Conservation (phyloP, 805 yeast genomes). For the Candida dajiaensis region DNA sequence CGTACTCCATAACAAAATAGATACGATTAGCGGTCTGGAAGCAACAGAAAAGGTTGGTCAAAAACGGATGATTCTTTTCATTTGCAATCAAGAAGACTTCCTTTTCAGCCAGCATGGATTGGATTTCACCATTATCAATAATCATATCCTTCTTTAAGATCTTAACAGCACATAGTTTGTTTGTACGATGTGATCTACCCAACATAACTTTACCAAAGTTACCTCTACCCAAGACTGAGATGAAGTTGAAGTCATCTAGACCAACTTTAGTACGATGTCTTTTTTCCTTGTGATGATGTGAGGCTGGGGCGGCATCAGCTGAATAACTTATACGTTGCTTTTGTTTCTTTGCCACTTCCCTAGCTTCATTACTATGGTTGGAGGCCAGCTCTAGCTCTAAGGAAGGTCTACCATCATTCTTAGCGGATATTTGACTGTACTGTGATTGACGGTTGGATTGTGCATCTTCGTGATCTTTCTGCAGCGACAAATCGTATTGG, state of each 20-base stretch:
- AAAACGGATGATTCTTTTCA: constrained; percentile 86
- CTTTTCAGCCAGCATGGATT: constrained; percentile 90
- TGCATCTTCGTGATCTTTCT: constrained; percentile 8
- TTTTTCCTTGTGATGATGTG: constrained; percentile 16
- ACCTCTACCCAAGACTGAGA: constrained; percentile 96
- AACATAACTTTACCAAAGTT: constrained; percentile 98
- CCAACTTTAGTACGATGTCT: constrained; percentile 70
- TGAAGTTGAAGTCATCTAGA: constrained; percentile 86
- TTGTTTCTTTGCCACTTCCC: constrained; percentile 7
- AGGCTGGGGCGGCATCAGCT: constrained; percentile 5
- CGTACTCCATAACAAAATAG: constrained; percentile 97
- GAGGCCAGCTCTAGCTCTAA: background rate
- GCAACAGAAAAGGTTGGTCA: constrained; percentile 86
- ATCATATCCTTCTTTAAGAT: constrained; percentile 95
- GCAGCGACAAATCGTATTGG: constrained; percentile 15
- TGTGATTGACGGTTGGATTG: constrained; percentile 1
- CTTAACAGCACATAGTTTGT: constrained; percentile 86
- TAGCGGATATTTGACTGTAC: constrained; percentile 1
- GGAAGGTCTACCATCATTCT: constrained; percentile 1
- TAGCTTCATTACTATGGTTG: constrained; percentile 1
- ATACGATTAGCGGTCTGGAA: constrained; percentile 97
- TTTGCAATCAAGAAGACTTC: constrained; percentile 82
- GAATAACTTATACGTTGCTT: constrained; percentile 1
- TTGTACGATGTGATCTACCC: constrained; percentile 85
- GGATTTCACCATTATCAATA: constrained; percentile 93